Conservation (phyloP, 805 yeast genomes). For the Lipomyces anomalus region DNA sequence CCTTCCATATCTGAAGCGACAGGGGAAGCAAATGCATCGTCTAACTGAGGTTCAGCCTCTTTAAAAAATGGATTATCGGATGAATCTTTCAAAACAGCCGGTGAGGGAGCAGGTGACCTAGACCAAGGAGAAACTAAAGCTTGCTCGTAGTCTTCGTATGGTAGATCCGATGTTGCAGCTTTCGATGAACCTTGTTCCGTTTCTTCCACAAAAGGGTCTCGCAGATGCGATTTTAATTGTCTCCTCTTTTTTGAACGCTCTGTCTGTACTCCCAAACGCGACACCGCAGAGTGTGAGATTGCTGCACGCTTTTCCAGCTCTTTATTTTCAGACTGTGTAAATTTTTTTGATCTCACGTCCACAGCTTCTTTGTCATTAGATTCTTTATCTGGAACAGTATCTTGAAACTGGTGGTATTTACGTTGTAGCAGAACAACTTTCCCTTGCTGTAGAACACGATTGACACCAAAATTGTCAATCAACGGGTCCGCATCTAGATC, state of each 20-base stretch:
- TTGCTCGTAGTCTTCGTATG: slow-evolving; percentile 31
- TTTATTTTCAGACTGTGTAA: neutral
- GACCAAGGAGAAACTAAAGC: slow-evolving; percentile 30
- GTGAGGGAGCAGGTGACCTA: slow-evolving; percentile 33
- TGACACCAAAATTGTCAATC: slow-evolving; percentile 30
- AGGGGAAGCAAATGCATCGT: slow-evolving; percentile 26
- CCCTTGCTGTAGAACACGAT: slow-evolving; percentile 27
- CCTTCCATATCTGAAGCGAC: slow-evolving; percentile 6
- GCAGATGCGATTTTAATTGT: slow-evolving; percentile 1
- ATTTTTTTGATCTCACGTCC: neutral
- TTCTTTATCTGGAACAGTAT: neutral
- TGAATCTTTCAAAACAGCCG: slow-evolving; percentile 28
- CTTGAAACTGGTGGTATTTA: slow-evolving; percentile 24
- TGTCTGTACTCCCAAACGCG: neutral
- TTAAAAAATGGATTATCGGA: slow-evolving; percentile 29
- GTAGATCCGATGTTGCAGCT: slow-evolving; percentile 5
- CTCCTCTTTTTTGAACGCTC: neutral
- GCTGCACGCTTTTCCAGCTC: neutral
- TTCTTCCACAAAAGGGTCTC: slow-evolving; percentile 17
- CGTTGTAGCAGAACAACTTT: slow-evolving; percentile 29
- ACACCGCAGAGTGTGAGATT: neutral
- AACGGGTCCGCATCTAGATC: slow-evolving; percentile 32
- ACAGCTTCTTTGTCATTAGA: neutral
- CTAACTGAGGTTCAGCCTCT: slow-evolving; percentile 17
- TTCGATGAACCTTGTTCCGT: neutral